Evolutionary conservation across 169 alveolate species (phyloP).

Genomic region (Plasmodium fragile): DNA sequence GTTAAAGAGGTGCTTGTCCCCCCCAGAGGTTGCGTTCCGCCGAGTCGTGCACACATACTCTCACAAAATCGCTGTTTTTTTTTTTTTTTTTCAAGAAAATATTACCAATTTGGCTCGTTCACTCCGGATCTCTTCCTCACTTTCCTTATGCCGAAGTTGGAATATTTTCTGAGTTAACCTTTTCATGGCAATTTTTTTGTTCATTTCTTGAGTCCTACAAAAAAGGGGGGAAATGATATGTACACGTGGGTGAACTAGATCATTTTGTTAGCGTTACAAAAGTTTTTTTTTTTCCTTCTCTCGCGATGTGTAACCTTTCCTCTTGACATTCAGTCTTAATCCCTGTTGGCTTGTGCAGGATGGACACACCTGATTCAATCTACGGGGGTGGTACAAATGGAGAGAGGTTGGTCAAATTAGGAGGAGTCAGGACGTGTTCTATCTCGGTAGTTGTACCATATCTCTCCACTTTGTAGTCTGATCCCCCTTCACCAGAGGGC

Average conservation of each 20-base stretch:
- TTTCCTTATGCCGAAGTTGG: constrained; percentile 4
- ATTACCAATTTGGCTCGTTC: constrained; percentile 51
- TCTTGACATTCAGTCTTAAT: constrained; percentile 54
- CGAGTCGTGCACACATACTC: neutral
- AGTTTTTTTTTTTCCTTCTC: neutral
- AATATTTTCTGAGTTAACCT: constrained; percentile 21
- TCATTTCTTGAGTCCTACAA: constrained; percentile 68
- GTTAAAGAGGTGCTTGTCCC: neutral
- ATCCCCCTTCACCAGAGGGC: neutral
- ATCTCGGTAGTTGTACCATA: too few relatives aligned
- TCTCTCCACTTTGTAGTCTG: neutral
- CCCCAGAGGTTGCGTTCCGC: neutral
- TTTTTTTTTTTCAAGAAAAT: neutral
- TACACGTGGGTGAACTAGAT: neutral
- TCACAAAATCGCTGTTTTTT: neutral
- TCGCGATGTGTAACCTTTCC: constrained; percentile 38
- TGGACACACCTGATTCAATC: constrained; percentile 67
- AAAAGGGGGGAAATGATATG: neutral
- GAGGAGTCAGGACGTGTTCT: neutral
- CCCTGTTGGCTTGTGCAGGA: constrained; percentile 42
- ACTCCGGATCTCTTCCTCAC: constrained; percentile 4
- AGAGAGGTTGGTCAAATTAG: neutral
- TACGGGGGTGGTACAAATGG: neutral
- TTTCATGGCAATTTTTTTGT: constrained; percentile 69
- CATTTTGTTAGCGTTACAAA: neutral